Evolutionary conservation across 2,329 filamentous ascomycete species (phyloP).

Genomic region (Fusarium multiceps): DNA sequence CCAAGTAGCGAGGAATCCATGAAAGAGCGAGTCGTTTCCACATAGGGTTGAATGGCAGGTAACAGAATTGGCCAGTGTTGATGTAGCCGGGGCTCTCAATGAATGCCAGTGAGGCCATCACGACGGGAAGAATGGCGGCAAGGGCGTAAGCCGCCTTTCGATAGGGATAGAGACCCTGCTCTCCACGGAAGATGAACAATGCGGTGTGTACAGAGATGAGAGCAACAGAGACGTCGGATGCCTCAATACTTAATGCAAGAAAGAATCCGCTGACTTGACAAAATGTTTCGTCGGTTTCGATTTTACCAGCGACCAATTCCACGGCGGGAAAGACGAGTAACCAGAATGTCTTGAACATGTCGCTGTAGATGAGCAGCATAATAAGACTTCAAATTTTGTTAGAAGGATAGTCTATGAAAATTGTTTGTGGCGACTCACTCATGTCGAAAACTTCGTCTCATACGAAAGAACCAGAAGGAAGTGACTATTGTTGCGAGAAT

Average conservation of each 20-base stretch:
- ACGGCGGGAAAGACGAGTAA: constrained; percentile 73
- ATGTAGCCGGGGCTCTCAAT: constrained; percentile 67
- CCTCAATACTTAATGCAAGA: constrained; percentile 73
- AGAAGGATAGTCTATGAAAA: neutral
- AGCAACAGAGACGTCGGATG: constrained; percentile 76
- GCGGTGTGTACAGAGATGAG: constrained; percentile 79
- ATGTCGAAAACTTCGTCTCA: constrained; percentile 79
- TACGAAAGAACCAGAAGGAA: constrained; percentile 78
- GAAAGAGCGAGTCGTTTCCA: constrained; percentile 77
- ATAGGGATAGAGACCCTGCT: constrained; percentile 76
- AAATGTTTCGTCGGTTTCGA: constrained; percentile 64
- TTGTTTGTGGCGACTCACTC: constrained; percentile 48
- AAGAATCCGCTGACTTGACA: constrained; percentile 78
- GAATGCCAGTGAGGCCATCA: constrained; percentile 73
- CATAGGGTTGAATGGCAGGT: constrained; percentile 71
- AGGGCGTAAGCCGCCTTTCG: constrained; percentile 68
- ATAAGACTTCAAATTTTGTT: constrained; percentile 68
- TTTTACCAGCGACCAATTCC: constrained; percentile 63
- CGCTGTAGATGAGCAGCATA: constrained; percentile 77
- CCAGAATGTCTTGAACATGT: constrained; percentile 77
- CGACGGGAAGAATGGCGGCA: constrained; percentile 67
- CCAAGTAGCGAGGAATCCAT: constrained; percentile 80
- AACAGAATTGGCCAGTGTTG: constrained; percentile 75
- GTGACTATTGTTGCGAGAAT: constrained; percentile 66
- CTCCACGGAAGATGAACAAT: constrained; percentile 73